Conservation (phyloP, 2,329 filamentous ascomycete species). For the Emergomyces orientalis region DNA sequence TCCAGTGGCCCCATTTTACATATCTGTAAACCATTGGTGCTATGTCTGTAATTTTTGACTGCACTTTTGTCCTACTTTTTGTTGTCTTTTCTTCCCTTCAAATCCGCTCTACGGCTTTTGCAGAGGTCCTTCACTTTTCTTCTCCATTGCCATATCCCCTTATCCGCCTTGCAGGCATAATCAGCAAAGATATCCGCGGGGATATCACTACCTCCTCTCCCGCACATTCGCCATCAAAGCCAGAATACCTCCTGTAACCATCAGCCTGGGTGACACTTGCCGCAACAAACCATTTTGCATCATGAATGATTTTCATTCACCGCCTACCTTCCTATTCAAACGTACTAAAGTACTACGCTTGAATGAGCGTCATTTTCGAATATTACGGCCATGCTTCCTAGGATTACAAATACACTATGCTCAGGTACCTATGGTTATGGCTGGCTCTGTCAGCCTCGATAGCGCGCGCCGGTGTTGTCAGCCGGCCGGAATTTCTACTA, state of each 20-base stretch:
- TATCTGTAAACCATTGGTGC: background rate
- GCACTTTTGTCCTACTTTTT: background rate
- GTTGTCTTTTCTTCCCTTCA: background rate
- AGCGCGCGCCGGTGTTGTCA: background rate
- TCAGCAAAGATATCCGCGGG: background rate
- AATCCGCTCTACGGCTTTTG: background rate
- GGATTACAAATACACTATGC: background rate
- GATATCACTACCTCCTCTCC: background rate
- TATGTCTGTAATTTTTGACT: background rate
- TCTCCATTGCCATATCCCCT: background rate
- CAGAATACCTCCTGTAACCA: background rate
- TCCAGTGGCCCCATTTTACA: background rate
- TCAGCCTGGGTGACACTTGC: no score
- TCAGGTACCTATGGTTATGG: background rate
- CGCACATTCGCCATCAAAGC: background rate
- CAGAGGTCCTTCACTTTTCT: background rate
- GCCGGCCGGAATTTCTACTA: background rate
- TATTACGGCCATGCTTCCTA: background rate
- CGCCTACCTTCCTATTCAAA: background rate
- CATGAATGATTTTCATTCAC: no score
- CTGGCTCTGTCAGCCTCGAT: background rate
- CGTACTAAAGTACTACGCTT: background rate
- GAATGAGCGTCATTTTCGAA: background rate
- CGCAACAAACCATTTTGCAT: background rate
- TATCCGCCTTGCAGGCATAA: no score